Evolutionary conservation across 805 yeast species (phyloP), one percentile per base, ranked within the genome.

Genomic region (Starmerella bombi): DNA sequence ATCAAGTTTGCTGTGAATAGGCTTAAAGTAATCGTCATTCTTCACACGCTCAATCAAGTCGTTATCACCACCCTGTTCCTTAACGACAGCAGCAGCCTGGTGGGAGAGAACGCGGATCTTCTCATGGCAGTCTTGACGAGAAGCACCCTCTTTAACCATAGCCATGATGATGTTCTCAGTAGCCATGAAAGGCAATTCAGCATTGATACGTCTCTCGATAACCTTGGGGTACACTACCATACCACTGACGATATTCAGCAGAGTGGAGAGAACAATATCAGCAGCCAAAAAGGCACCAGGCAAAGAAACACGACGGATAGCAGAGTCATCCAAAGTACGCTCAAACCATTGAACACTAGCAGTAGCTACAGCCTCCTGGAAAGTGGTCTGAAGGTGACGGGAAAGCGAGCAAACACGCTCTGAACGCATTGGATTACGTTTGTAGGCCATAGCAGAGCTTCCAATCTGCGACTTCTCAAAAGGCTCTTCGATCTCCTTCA

Each of bases 341-440:
- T 91, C 98, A 60, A 91, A 91, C 98, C 98, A 91, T 68, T 91
- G 98, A 38, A 91, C 97, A 27, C 94, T 80, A 6, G 97, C 93
- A 37, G 98, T 91, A 65, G 84, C 91, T 54, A 88, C 81, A 40
- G 95, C 93, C 63, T 91, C 97, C 58, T 71, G 84, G 66, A 80
- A 81, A 53, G 85, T 68, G 15, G 94, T 80, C 50, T 94, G 94
- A 64, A 91, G 64, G 63, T 88, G 97, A 69, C 98, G 82, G 17
- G 97, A 76, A 51, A 91, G 72, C n/a, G 98, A 91, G 68, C 98
- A 91, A 45, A 91, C 96, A 64, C 98, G 77, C 70, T 91, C 98
- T 59, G 88, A 80, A 70, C 98, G 80, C 98, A 91, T 91, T 64
- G 98, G 98, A 68, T 91, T 91, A 69, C 98, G 80, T 75, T 91